Base-by-base conservation (phyloP, 2,329 filamentous ascomycete genomes). In the Penicillium polonicum region DNA sequence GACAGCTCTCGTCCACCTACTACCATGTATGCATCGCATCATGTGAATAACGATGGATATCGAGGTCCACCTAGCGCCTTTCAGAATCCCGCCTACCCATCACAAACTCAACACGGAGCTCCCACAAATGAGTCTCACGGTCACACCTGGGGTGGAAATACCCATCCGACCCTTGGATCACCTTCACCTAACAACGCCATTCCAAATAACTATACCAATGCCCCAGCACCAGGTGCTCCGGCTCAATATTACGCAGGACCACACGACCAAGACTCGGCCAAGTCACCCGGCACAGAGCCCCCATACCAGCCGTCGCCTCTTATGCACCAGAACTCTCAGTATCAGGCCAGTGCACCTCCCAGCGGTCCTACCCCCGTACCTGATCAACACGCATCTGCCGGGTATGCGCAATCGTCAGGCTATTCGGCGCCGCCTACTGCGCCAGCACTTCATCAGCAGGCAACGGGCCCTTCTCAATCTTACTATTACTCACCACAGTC, bases 81-180 rank as follows among this genome's bases (percentile, higher is more conserved):
- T n/a, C 44, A 55, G 21, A 62, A 52, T 19, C 46, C 58, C 5
- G 56, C 46, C 19, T 66, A 66, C 39, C 39, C 55, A 38, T 25
- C 57, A 52, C 62, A 61, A n/a, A 29, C 53, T 19, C 63, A 58
- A 41, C 48, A 44, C 41, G 59, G 45, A 36, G 49, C 46, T 8
- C 41, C 52, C 10, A 39, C 33, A 39, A 58, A 44, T 41, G 64
- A 66, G 39, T 21, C 60, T 19, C 57, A 59, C n/a, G 31, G 52
- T 41, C 46, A 57, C 15, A 42, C 48, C 25, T 67, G 65, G 65
- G 54, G 48, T 42, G 57, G 55, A 17, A 64, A 48, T 13, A 55
- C 63, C 50, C 64, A 67, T 33, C 64, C 64, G 25, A 55, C 65
- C 35, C 45, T 67, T 27, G 60, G 58, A 17, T 64, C 65, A 12